Conservation (phyloP, 768 basidiomycete genomes). For the Trametes maxima region DNA sequence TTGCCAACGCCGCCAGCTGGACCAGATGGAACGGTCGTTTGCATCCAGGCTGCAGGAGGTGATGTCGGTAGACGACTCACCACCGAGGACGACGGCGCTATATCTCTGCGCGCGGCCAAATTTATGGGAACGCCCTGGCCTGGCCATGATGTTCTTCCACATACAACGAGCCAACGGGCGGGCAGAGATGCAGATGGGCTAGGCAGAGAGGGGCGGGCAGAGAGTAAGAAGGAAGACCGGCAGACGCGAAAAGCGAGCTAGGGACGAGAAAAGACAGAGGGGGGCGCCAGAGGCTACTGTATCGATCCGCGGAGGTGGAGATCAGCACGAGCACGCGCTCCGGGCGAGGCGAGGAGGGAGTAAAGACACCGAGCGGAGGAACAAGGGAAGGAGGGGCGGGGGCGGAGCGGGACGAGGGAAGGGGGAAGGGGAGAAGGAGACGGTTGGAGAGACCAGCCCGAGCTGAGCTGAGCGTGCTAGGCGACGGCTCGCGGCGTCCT, state of each 20-base stretch:
- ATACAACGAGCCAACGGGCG: background rate
- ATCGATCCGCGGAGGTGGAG: slow-evolving; percentile 4
- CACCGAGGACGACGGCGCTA: slow-evolving; percentile 80
- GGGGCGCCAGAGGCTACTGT: slow-evolving; percentile 13
- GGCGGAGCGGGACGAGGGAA: background rate
- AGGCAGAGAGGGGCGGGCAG: background rate
- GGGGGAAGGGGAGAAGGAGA: background rate
- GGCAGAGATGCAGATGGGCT: background rate
- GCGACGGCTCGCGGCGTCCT: too few species aligned
- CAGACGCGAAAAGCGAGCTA: slow-evolving; percentile 7
- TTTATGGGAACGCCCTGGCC: slow-evolving; percentile 1
- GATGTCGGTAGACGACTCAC: slow-evolving; percentile 41
- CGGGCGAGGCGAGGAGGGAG: slow-evolving; percentile 2
- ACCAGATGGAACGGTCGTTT: background rate
- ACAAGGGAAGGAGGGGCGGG: background rate
- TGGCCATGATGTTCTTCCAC: slow-evolving; percentile 8
- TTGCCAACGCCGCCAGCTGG: slow-evolving; percentile 88
- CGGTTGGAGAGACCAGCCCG: background rate
- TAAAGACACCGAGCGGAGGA: slow-evolving; percentile 12
- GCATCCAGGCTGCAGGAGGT: background rate
- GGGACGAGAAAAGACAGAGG: slow-evolving; percentile 17
- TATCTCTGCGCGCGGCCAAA: slow-evolving; percentile 1
- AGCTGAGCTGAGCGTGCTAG: background rate
- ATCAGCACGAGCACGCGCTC: slow-evolving; percentile 6
- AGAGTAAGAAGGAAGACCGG: background rate